Percentiles rank a stretch among this genome's conserved stretches.
phyloP scores from a whole-genome alignment of 2,329 filamentous ascomycete genomes.

The Curvularia spicifera region DNA sequence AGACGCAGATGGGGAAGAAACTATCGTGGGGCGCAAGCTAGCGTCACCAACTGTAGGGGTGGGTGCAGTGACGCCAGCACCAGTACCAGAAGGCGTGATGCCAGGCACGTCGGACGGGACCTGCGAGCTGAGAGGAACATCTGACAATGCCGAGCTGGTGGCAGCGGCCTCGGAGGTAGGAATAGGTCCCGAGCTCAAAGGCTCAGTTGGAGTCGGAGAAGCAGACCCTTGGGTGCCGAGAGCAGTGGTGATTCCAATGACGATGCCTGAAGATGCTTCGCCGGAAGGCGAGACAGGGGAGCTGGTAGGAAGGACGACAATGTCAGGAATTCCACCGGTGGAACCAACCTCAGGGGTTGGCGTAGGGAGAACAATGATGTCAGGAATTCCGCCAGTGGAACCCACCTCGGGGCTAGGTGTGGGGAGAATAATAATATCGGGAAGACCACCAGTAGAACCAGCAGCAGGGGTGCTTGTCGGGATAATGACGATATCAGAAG shows the following conservation, averaged over 20 bases:
- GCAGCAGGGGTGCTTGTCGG: constrained; percentile 10
- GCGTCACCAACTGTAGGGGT: constrained; percentile 22
- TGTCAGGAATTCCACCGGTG: too few relatives aligned
- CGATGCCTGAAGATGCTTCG: constrained; percentile 32
- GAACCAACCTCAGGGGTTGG: too few relatives aligned
- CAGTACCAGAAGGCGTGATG: constrained; percentile 26
- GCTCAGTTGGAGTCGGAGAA: constrained; percentile 19
- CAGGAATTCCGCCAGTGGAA: too few relatives aligned
- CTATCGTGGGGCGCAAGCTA: constrained; percentile 24
- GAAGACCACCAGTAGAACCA: constrained; percentile 34
- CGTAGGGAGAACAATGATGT: too few relatives aligned
- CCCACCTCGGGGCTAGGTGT: constrained; percentile 2
- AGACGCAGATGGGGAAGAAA: constrained; percentile 31
- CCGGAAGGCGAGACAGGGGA: constrained; percentile 9
- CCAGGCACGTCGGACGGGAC: constrained; percentile 32
- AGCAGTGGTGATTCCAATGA: constrained; percentile 47
- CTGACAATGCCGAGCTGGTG: constrained; percentile 19
- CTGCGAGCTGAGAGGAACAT: constrained; percentile 24
- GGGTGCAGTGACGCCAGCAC: constrained; percentile 23
- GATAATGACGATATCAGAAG: not conserved
- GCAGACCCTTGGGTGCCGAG: constrained; percentile 32
- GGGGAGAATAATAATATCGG: constrained; percentile 31
- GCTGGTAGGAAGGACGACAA: constrained; percentile 8
- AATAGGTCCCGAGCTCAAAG: constrained; percentile 26
- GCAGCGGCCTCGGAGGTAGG: constrained; percentile 30